Evolutionary conservation across 2,329 filamentous ascomycete species (phyloP), one percentile per base, ranked within the genome.

Genomic region (Thelonectria rubi): DNA sequence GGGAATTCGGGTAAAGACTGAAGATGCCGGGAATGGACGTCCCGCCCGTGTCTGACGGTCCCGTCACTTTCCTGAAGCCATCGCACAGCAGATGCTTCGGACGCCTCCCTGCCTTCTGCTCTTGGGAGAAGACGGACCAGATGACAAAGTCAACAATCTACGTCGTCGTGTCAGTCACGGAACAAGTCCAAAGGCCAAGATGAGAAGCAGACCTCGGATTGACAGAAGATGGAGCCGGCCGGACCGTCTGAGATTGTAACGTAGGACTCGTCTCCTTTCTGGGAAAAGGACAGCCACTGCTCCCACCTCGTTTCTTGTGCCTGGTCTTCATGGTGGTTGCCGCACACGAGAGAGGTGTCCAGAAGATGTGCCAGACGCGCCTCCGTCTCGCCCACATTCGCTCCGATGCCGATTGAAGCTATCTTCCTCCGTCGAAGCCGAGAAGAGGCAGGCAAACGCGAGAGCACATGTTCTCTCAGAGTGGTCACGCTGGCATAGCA

Each of bases 81-180:
- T 97, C 90, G 68, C 92, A 94, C 5, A 99, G 84, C 5, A 97
- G 72, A 77, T 97, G 92, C 52, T 86, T 84, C 2, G 90, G 89
- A 71, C 84, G 86, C 51, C 65, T 37, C 10, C 66, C 80, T 75
- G 60, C 76, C 77, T 26, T 73, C 32, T 81, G 78, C 15, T 80
- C 77, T 67, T 85, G 83, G 12, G 85, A 86, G 75, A 97, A 97
- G 2, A 97, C 80, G 10, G 86, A 82, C 87, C 90, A 93, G 43
- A 97, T 86, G 26, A 86, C 85, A 75, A 91, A 93, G 72, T 94
- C 90, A 45, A 94, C 82, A 68, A 94, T 85, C 90, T 93, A 68
- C 54, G n/a, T 51, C 10, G 18, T 15, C 5, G 30, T 15, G 69
- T 69, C 60, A 70, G 64, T 45, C 37, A n/a, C n/a, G n/a, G 14